Evolutionary conservation across 2,329 filamentous ascomycete genomes (phyloP), one percentile per base, ranked within the genome.

Genomic region (Cryphonectria japonica): DNA sequence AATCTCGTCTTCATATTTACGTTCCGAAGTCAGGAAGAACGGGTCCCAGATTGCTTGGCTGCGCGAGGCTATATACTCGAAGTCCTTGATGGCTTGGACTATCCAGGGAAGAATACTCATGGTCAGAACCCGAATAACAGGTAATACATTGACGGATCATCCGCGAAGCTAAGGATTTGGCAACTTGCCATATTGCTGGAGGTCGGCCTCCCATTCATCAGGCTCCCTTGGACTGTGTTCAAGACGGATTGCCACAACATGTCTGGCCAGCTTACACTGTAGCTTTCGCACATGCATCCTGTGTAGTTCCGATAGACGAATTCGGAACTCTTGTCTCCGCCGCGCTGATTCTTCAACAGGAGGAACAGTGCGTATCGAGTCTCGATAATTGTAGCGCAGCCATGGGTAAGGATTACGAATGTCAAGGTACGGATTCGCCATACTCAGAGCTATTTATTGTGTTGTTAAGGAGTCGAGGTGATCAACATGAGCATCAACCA

Each of bases 281-380:
- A 70, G n/a, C 19, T 70, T 67, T 4, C 69, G 41, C 5, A 68
- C 32, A 22, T 67, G 57, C 64, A 70, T 67, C 3, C 64, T 54
- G 19, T 70, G 43, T 57, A 70, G 32, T 22, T 70, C 69, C 4
- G 64, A 64, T 11, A 68, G 62, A 37, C 57, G 67, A n/a, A 70
- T 6, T 3, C 59, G 43, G 7, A 34, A 65, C n/a, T 54, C 52
- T 14, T 54, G 9, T 4, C 41, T 46, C 3, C 2, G 41, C 41
- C 2, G 14, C 41, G 0, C 14, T 46, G 41, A 46, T 19, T n/a
- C 52, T 9, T 26, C 3, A 13, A 13, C 52, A 26, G 14, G n/a
- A 26, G 22, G 8, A 2, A 54, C 52, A 54, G 9, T 29, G 52
- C n/a, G 16, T 54, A 54, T 54, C 9, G 26, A 54, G 52, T 54